Base-by-base conservation (phyloP, 2,329 filamentous ascomycete genomes). In the Cladorrhinum sp. region DNA sequence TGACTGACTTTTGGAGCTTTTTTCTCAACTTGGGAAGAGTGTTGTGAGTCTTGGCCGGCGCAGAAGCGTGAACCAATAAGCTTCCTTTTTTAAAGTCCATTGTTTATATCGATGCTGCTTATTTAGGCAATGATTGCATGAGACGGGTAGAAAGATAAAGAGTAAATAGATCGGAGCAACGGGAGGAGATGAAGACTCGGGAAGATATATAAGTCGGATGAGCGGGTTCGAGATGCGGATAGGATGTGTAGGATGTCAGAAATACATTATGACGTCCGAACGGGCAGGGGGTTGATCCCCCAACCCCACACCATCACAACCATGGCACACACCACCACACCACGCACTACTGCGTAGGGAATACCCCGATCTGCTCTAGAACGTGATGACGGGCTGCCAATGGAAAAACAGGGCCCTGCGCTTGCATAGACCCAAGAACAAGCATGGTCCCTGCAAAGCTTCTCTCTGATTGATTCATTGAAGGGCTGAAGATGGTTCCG, bases 1-100 rank as follows among this genome's bases (percentile, higher is more conserved):
- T 39, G 52, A 71, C 57, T 33, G 59, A 48, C 56, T 75, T 76
- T 30, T 73, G 73, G 21, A 75, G 69, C 66, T 72, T 74, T 51
- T 67, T 72, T 49, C 72, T 70, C 52, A 71, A 65, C 57, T 66
- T 72, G 0, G 67, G 65, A 12, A 55, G 59, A 28, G 62, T 16
- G 26, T 49, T 16, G 42, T 55, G 64, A 8, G 62, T 42, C 62
- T 68, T 69, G 55, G 51, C 56, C 21, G 60, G 58, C 2, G 55
- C 59, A 8, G 58, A 58, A 24, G 64, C 60, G 14, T 64, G 63
- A 46, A 62, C 65, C 66, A 70, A 68, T 64, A 63, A 57, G 58
- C 58, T 33, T n/a, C 61, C 65, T 42, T 63, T 46, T 18, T 4
- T 66, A 20, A 54, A 57, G 50, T 61, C 65, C 68, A 72, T 68